These are phyloP conservation scores for Venturia pyrina DNA, from an alignment of 2,329 filamentous ascomycete species.

Conservation along the genomic window DNA sequence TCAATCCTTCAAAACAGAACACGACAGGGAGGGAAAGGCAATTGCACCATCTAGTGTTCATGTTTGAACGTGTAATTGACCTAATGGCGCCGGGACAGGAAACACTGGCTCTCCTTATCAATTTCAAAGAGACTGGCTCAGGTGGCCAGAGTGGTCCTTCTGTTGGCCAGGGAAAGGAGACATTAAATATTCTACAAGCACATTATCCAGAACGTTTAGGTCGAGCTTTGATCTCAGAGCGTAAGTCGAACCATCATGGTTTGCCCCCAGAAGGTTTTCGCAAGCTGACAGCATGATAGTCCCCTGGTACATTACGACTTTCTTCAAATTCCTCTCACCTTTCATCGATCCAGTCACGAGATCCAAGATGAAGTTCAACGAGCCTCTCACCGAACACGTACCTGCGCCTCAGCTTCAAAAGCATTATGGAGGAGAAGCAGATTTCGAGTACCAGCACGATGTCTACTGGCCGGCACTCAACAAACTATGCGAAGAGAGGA, in stretches of 20 bases:
- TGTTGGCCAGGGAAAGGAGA: constrained; percentile 67
- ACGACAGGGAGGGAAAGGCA: constrained; percentile 80
- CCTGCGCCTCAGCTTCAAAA: constrained; percentile 75
- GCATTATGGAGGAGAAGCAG: constrained; percentile 64
- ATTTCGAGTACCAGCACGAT: constrained; percentile 85
- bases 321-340: constrained; percentile 91
- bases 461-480: constrained; percentile 83
- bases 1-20: constrained; percentile 86
- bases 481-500: constrained; percentile 56
- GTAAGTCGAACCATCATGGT: constrained; percentile 37
- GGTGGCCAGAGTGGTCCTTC: constrained; percentile 64
- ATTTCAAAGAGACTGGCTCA: constrained; percentile 63
- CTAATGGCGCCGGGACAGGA: constrained; percentile 82
- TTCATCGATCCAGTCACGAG: constrained; percentile 94
- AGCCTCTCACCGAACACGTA: constrained; percentile 74
- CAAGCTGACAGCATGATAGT: constrained; percentile 41
- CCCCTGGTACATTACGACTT: constrained; percentile 82
- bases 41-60: constrained; percentile 88
- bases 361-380: constrained; percentile 96
- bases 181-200: constrained; percentile 84
- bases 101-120: constrained; percentile 76
- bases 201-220: constrained; percentile 93
- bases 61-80: constrained; percentile 84
- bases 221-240: constrained; percentile 78
- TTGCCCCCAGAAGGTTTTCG: constrained; percentile 10